phyloP scores from a whole-genome alignment of 495 filamentous ascomycete species.

The Aspergillus conjunctus region DNA sequence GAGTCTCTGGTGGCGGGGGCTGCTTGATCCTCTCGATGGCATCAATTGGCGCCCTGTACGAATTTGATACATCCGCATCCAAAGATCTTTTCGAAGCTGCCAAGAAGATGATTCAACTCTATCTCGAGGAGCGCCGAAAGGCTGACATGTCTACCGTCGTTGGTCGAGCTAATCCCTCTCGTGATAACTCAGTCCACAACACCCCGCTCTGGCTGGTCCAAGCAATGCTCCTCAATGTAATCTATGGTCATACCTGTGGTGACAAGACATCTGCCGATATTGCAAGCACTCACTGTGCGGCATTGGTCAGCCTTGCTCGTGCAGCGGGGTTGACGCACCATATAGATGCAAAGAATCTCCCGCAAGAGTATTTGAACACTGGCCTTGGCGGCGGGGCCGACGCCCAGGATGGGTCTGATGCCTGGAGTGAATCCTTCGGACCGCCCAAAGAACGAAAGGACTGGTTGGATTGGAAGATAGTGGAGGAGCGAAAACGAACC shows the following conservation, averaged over 20 bases:
- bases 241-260: conserved; percentile 94
- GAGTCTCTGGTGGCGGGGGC: conserved; percentile 77
- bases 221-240: conserved; percentile 94
- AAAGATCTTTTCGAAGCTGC: conserved; percentile 90
- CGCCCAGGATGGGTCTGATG: conserved; percentile 24
- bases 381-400: conserved; percentile 16
- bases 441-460: conserved; percentile 73
- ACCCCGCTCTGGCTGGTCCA: conserved; percentile 98
- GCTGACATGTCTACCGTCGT: conserved; percentile 82
- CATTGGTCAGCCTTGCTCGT: conserved; percentile 86
- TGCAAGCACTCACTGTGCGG: conserved; percentile 86
- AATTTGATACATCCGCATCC: conserved; percentile 75
- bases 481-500: conserved; percentile 92
- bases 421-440: conserved; percentile 37
- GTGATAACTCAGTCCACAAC: conserved; percentile 70
- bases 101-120: conserved; percentile 92
- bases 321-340: conserved; percentile 72
- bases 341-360: conserved; percentile 41
- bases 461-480: conserved; percentile 86
- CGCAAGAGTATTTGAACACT: conserved; percentile 40
- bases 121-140: conserved; percentile 90
- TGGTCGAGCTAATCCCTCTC: conserved; percentile 58
- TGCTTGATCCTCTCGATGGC: conserved; percentile 95
- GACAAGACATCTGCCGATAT: conserved; percentile 90
- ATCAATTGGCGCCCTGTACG: conserved; percentile 93